Conservation (phyloP, 2,329 filamentous ascomycete genomes). For the Sporothrix pallida region DNA sequence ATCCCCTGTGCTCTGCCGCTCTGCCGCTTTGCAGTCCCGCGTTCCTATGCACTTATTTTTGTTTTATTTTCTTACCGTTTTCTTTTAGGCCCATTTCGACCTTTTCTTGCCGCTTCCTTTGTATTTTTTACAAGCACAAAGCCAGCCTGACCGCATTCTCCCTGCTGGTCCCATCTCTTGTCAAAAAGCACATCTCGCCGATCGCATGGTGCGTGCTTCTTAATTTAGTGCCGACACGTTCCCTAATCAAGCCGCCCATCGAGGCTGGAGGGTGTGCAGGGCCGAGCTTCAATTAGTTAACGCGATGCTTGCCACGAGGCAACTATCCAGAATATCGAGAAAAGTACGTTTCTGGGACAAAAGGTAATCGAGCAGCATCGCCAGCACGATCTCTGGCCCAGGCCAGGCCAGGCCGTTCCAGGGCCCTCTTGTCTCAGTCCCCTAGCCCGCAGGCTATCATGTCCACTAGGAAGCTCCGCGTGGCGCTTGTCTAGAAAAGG, state of each 20-base stretch:
- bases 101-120: background rate
- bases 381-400: conserved; percentile 12
- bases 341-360: background rate
- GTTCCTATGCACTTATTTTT: background rate
- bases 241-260: background rate
- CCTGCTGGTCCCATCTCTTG: background rate
- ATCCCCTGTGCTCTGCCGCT: conserved; percentile 20
- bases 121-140: background rate
- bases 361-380: background rate
- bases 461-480: conserved; percentile 22
- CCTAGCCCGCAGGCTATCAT: background rate
- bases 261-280: background rate
- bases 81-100: background rate
- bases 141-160: background rate
- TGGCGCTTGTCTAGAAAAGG: background rate
- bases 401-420: conserved; percentile 9
- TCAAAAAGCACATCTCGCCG: background rate
- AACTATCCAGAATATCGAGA: background rate
- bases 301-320: background rate
- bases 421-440: conserved; percentile 11
- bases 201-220: conserved; percentile 24
- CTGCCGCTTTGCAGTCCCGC: conserved; percentile 3
- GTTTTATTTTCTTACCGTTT: background rate
- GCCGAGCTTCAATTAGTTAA: background rate
- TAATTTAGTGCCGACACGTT: background rate